These are phyloP conservation scores for Podaxis rugospora DNA, from an alignment of 768 basidiomycete species.

Conservation along the genomic window DNA sequence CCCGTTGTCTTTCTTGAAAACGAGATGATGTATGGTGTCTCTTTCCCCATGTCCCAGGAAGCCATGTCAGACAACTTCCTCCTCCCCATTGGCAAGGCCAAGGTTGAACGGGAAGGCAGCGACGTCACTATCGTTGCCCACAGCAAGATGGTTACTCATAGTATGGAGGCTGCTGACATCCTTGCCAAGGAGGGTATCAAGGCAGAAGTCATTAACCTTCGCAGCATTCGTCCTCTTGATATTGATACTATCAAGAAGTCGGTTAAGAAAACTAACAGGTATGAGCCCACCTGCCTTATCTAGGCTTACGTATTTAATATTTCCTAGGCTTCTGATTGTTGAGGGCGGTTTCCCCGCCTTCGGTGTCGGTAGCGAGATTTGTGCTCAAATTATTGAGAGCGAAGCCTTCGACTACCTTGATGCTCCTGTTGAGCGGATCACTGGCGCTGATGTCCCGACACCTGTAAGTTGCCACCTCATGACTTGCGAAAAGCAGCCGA, in stretches of 20 bases:
- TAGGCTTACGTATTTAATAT: slow-evolving; percentile 4
- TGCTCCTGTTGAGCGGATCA: slow-evolving; percentile 95
- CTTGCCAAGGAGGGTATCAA: slow-evolving; percentile 96
- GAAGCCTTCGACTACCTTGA: slow-evolving; percentile 99
- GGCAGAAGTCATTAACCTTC: slow-evolving; percentile 96
- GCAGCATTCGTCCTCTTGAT: slow-evolving; percentile 94
- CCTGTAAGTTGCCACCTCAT: slow-evolving; percentile 43
- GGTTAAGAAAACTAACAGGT: slow-evolving; percentile 99
- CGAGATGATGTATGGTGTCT: slow-evolving; percentile 97
- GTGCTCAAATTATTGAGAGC: slow-evolving; percentile 95
- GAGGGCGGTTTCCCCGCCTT: slow-evolving; percentile 99
- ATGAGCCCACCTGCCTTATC: slow-evolving; percentile 17
- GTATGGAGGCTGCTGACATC: slow-evolving; percentile 88
- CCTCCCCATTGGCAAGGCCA: slow-evolving; percentile 95
- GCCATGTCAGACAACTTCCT: slow-evolving; percentile 95
- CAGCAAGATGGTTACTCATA: slow-evolving; percentile 96
- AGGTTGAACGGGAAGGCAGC: slow-evolving; percentile 88
- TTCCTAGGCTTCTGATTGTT: slow-evolving; percentile 75
- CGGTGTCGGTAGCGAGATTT: slow-evolving; percentile 98
- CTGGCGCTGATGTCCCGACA: slow-evolving; percentile 96
- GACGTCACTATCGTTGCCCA: slow-evolving; percentile 97
- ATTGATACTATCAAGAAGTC: slow-evolving; percentile 96
- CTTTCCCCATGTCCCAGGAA: slow-evolving; percentile 93
- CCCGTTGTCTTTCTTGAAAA: slow-evolving; percentile 99
- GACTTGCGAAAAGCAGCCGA: background rate